phyloP scores from a whole-genome alignment of 2,329 filamentous ascomycete genomes.

The Penicillium concentricum region DNA sequence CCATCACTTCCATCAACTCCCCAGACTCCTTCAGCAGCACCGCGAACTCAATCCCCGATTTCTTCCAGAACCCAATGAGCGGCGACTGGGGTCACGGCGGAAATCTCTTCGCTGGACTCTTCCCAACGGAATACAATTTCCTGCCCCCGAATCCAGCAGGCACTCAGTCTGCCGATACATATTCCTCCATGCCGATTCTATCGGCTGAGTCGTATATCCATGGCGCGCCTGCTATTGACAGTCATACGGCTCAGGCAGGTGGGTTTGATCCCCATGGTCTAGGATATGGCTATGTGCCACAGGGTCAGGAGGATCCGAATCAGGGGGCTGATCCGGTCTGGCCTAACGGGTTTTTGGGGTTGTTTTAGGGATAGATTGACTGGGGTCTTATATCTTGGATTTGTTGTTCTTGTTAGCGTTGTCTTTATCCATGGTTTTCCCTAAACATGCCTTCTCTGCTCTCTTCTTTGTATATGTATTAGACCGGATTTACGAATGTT shows the following conservation, averaged over 20 bases:
- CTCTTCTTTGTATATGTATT: not conserved
- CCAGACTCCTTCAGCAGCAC: slow-evolving; percentile 28
- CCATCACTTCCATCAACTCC: slow-evolving; percentile 16
- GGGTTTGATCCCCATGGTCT: slow-evolving; percentile 3
- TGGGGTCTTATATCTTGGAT: not conserved
- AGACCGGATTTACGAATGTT: not conserved
- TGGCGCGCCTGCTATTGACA: not conserved
- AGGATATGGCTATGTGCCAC: slow-evolving; percentile 7
- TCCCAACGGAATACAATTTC: slow-evolving; percentile 15
- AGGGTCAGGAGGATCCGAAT: slow-evolving; percentile 1
- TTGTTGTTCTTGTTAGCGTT: slow-evolving; percentile 1
- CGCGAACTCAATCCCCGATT: slow-evolving; percentile 49
- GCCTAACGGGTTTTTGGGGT: slow-evolving; percentile 20
- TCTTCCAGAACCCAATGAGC: slow-evolving; percentile 89
- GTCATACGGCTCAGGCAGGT: not conserved
- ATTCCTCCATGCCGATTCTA: slow-evolving; percentile 15
- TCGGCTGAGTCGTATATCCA: slow-evolving; percentile 21
- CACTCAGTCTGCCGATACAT: not conserved
- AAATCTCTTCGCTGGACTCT: slow-evolving; percentile 27
- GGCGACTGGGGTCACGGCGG: slow-evolving; percentile 70
- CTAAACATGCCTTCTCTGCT: not conserved
- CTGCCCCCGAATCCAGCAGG: not conserved
- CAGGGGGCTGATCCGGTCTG: slow-evolving; percentile 7
- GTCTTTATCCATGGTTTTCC: not conserved
- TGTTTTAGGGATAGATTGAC: slow-evolving; percentile 10